phyloP scores from a whole-genome alignment of 2,329 filamentous ascomycete species.

The Blastomyces percursus region DNA sequence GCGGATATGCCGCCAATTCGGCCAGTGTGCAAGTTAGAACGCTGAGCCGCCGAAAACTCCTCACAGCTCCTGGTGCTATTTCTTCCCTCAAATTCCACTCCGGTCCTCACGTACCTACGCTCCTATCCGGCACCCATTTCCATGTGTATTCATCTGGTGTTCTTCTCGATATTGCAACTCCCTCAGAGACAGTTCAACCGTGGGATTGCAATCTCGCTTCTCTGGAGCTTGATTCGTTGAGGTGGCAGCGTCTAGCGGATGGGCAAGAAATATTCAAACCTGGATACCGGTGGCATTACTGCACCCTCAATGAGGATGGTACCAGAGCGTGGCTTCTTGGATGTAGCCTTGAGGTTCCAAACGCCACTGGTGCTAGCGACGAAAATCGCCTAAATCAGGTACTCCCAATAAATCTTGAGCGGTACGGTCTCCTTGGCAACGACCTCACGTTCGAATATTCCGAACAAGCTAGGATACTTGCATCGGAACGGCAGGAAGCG shows the following conservation, averaged over 20 bases:
- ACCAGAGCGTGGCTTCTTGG: constrained; percentile 97
- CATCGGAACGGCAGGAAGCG: constrained; percentile 43
- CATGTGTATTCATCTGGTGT: constrained; percentile 90
- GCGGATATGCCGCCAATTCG: constrained; percentile 61
- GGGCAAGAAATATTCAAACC: constrained; percentile 85
- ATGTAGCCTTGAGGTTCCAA: constrained; percentile 63
- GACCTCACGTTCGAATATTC: constrained; percentile 49
- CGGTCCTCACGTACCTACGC: constrained; percentile 72
- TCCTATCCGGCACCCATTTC: constrained; percentile 87
- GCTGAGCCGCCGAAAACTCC: constrained; percentile 38
- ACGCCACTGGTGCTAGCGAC: constrained; percentile 57
- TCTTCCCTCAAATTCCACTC: constrained; percentile 84
- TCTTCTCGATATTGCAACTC: constrained; percentile 87
- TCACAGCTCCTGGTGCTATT: constrained; percentile 69
- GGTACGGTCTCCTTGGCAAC: constrained; percentile 82
- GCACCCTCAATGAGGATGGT: constrained; percentile 86
- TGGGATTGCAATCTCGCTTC: constrained; percentile 86
- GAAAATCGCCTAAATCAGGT: constrained; percentile 94
- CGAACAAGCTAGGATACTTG: constrained; percentile 37
- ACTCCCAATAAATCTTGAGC: constrained; percentile 81
- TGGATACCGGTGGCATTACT: constrained; percentile 97
- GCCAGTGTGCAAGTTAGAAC: constrained; percentile 49
- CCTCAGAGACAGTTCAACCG: constrained; percentile 72
- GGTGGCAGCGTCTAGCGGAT: constrained; percentile 92
- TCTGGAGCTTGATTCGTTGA: constrained; percentile 71